Percentiles rank a stretch among this genome's conserved stretches.
phyloP scores from a whole-genome alignment of 1,284 basidiomycete species.

The Sutorius eximius region DNA sequence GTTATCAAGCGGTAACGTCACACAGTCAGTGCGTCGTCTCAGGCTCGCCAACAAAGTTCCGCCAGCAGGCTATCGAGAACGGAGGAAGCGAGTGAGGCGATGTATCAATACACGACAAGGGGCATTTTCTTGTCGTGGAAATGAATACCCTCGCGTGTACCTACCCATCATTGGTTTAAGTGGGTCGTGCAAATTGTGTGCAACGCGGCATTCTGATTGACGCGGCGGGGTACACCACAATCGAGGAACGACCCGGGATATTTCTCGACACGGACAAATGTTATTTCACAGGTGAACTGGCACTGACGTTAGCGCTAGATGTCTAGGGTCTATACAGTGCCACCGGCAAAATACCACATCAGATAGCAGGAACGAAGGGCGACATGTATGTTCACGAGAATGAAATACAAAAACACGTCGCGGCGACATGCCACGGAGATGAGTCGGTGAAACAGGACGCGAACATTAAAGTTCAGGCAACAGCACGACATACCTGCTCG shows the following conservation, averaged over 20 bases:
- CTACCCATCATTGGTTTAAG: background rate
- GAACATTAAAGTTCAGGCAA: background rate
- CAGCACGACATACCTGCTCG: background rate
- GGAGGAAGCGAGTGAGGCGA: background rate
- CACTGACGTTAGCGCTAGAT: background rate
- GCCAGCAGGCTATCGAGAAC: background rate
- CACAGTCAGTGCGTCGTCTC: background rate
- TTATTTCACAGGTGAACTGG: background rate
- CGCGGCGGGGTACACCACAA: background rate
- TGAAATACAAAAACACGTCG: background rate
- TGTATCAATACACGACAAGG: background rate
- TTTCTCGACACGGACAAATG: background rate
- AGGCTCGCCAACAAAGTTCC: background rate
- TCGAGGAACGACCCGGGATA: background rate
- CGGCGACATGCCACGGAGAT: background rate
- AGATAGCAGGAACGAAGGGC: background rate
- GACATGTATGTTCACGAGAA: background rate
- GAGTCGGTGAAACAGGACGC: background rate
- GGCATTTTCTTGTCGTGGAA: background rate
- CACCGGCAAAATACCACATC: conserved; percentile 1
- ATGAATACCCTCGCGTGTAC: background rate
- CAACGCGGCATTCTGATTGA: conserved; percentile 1
- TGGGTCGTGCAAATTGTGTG: too few species aligned
- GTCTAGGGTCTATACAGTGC: background rate
- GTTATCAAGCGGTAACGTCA: too few species aligned